These are phyloP conservation scores for Jackrogersella minutella DNA, from an alignment of 495 filamentous ascomycete species.

Conservation along the genomic window DNA sequence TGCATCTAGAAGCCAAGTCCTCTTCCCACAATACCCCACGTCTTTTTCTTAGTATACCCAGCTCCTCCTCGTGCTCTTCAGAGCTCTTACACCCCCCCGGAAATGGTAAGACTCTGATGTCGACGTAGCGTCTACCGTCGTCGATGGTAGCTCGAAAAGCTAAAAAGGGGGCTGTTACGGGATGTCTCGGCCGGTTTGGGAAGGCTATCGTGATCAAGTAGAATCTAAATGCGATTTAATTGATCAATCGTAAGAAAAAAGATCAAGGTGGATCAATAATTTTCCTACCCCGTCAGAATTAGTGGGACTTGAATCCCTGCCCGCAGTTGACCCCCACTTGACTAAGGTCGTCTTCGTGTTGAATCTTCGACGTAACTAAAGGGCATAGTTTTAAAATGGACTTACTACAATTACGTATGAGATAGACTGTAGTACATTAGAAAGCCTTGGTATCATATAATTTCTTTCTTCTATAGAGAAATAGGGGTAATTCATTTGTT, in stretches of 20 bases:
- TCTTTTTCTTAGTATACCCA: not conserved
- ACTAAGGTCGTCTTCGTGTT: too few species aligned
- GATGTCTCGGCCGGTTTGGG: not conserved
- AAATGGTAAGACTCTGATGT: not conserved
- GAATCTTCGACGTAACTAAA: too few species aligned
- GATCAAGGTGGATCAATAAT: constrained; percentile 19
- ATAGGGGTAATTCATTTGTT: too few species aligned
- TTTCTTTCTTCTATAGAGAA: too few species aligned
- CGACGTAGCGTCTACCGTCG: not conserved
- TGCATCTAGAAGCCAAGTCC: not conserved
- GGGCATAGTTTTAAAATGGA: too few species aligned
- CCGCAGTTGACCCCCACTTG: too few species aligned
- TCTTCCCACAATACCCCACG: too few species aligned
- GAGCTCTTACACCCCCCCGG: not conserved
- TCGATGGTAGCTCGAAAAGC: not conserved
- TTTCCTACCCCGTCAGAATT: constrained; percentile 2
- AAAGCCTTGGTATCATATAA: too few species aligned
- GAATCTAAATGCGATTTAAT: not conserved
- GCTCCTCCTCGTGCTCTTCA: not conserved
- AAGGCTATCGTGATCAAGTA: not conserved
- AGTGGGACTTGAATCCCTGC: too few species aligned
- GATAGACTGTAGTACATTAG: too few species aligned
- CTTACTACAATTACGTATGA: too few species aligned
- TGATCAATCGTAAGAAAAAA: constrained; percentile 14
- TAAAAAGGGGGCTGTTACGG: not conserved